phyloP scores from a whole-genome alignment of 2,329 filamentous ascomycete genomes.

The Penicillium thymicola region DNA sequence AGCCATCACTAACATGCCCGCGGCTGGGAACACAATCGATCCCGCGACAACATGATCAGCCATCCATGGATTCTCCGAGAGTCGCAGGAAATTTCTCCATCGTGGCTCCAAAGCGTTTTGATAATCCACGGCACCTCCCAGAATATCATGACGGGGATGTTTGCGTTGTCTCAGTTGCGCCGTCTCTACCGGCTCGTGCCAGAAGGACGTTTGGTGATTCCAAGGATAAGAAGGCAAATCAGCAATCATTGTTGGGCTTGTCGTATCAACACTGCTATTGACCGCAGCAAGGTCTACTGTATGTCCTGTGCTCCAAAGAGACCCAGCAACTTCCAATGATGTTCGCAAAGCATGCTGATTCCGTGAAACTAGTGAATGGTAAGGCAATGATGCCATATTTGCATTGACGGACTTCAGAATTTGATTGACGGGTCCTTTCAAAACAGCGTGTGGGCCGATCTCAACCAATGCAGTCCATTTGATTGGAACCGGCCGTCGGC shows the following conservation, averaged over 20 bases:
- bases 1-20: constrained; percentile 24
- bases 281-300: constrained; percentile 9
- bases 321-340: constrained; percentile 8
- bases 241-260: constrained; percentile 6
- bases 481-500: constrained; percentile 12
- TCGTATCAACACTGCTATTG: constrained; percentile 6
- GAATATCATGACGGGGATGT: constrained; percentile 22
- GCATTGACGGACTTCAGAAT: constrained; percentile 13
- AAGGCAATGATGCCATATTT: constrained; percentile 8
- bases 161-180: constrained; percentile 25
- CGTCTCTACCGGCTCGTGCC: constrained; percentile 33
- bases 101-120: constrained; percentile 27
- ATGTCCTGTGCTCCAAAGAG: constrained; percentile 16
- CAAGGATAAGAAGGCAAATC: constrained; percentile 45
- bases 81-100: constrained; percentile 46
- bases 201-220: constrained; percentile 40
- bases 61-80: constrained; percentile 41
- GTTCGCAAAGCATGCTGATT: constrained; percentile 12
- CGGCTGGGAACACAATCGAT: constrained; percentile 24
- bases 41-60: constrained; percentile 41
- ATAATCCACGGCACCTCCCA: constrained; percentile 22
- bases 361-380: constrained; percentile 10
- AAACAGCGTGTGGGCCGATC: constrained; percentile 30
- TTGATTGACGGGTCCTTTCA: constrained; percentile 25
- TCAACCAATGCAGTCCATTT: constrained; percentile 22